Evolutionary conservation across 2,329 filamentous ascomycete genomes (phyloP), one percentile per base, ranked within the genome.

Genomic region (Ceratocystis albifundus): DNA sequence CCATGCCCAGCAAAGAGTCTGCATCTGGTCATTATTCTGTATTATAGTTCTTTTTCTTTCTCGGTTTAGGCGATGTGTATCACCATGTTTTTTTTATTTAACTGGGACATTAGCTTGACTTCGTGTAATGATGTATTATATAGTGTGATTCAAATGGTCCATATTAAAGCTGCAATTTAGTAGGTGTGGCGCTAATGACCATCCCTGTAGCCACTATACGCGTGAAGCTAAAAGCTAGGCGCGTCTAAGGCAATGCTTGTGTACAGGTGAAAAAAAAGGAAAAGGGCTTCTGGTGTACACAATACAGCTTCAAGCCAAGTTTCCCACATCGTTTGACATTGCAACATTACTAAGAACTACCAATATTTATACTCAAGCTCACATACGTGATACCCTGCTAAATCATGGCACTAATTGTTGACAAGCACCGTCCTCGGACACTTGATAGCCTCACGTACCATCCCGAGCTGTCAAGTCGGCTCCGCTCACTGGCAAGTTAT

Each of bases 361-460:
- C 32, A 20, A 32, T 36, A 20, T 28, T 20, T 45, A 7, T 15
- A 28, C 7, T 12, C 62, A 22, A 30, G 12, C 61, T 8, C 17
- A 22, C 10, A 62, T 7, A 59, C 22, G n/a, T 17, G 7, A 36
- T 8, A 59, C 32, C 10, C n/a, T 1, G 28, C 22, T 62, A 2
- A 15, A 68, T n/a, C 64, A 88, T 88, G 84, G 84, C 85, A 62
- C 82, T 89, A 69, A 86, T 88, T 70, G 85, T 88, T 68, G 86
- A 88, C 73, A 88, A 88, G 71, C 85, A 88, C 72, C 80, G 85
- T 30, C 89, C 89, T 4, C 83, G 88, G 69, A 88, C 86, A 41
- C 82, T 94, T 0, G 88, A 93, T 69, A 78, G 82, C 67, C 82
- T 96, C 68, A 90, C 88, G 71, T 99, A 97, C 73, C 94, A 99